phyloP scores from a whole-genome alignment of 2,329 filamentous ascomycete genomes.

The Scytalidium sp. region DNA sequence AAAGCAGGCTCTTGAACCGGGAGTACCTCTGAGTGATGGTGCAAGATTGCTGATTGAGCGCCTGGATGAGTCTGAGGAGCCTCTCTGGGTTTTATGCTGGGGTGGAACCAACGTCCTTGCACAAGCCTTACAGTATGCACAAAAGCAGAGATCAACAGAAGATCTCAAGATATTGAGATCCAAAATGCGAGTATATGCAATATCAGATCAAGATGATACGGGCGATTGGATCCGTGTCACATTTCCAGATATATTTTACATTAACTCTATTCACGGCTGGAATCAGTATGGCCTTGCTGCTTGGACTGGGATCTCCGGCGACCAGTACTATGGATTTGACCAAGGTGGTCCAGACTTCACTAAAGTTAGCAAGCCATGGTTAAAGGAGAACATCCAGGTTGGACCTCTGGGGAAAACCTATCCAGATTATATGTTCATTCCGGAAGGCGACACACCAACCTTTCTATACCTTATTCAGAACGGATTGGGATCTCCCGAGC shows the following conservation, averaged over 20 bases:
- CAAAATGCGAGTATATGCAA: slow-evolving; percentile 50
- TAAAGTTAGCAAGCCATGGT: slow-evolving; percentile 37
- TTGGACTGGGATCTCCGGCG: slow-evolving; percentile 55
- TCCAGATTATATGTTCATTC: neutral
- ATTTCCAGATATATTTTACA: slow-evolving; percentile 54
- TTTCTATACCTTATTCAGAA: slow-evolving; percentile 48
- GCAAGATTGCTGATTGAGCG: slow-evolving; percentile 40
- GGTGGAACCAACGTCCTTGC: slow-evolving; percentile 52
- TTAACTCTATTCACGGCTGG: slow-evolving; percentile 53
- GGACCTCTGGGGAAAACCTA: slow-evolving; percentile 3
- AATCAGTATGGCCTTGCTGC: slow-evolving; percentile 51
- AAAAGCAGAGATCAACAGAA: slow-evolving; percentile 26
- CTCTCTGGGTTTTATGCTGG: slow-evolving; percentile 52
- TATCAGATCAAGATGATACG: slow-evolving; percentile 58
- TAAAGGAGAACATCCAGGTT: slow-evolving; percentile 4
- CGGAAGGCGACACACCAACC: slow-evolving; percentile 44
- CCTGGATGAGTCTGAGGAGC: slow-evolving; percentile 35
- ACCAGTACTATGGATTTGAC: slow-evolving; percentile 43
- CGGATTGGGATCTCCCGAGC: slow-evolving; percentile 42
- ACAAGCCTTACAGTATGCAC: slow-evolving; percentile 41
- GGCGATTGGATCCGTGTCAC: slow-evolving; percentile 52
- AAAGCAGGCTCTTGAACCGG: slow-evolving; percentile 7
- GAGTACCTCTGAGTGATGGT: slow-evolving; percentile 25
- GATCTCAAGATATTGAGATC: slow-evolving; percentile 33
- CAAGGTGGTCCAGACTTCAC: slow-evolving; percentile 44